Evolutionary conservation across 2,329 filamentous ascomycete genomes (phyloP).

Genomic region (Alternaria longipes): DNA sequence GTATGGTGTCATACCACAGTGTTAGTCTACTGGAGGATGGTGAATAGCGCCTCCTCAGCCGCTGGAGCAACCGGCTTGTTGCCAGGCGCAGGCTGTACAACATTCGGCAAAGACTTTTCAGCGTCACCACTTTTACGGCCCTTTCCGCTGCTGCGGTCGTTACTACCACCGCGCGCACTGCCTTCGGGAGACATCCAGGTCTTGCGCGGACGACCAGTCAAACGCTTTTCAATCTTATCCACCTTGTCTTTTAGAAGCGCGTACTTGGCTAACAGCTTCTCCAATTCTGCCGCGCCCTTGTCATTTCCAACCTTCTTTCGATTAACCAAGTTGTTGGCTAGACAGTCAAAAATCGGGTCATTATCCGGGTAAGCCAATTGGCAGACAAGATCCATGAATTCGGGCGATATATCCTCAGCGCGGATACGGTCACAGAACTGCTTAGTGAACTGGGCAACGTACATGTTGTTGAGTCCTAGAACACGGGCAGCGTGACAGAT

Average conservation of each 20-base stretch:
- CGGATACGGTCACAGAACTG: slow-evolving; percentile 41
- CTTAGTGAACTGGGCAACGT: slow-evolving; percentile 44
- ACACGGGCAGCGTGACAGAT: slow-evolving; percentile 37
- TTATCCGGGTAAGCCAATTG: slow-evolving; percentile 25
- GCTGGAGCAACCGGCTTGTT: neutral
- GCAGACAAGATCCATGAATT: slow-evolving; percentile 32
- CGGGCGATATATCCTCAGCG: slow-evolving; percentile 15
- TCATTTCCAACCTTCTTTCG: neutral
- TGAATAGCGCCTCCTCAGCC: neutral
- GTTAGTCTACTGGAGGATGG: neutral
- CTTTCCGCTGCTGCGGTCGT: neutral
- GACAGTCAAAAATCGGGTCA: slow-evolving; percentile 42
- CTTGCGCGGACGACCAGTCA: neutral
- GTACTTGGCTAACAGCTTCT: slow-evolving; percentile 16
- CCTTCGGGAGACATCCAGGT: neutral
- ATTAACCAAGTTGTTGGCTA: slow-evolving; percentile 37
- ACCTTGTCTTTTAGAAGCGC: slow-evolving; percentile 16
- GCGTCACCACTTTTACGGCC: neutral
- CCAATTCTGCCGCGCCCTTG: slow-evolving; percentile 4
- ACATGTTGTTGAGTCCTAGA: slow-evolving; percentile 40
- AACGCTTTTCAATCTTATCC: slow-evolving; percentile 18
- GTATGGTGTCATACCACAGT: neutral
- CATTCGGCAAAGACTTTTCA: neutral
- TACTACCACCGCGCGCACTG: neutral
- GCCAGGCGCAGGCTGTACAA: neutral